These are phyloP conservation scores for Serendipita sp. DNA, from an alignment of 768 basidiomycete species.

Conservation along the genomic window DNA sequence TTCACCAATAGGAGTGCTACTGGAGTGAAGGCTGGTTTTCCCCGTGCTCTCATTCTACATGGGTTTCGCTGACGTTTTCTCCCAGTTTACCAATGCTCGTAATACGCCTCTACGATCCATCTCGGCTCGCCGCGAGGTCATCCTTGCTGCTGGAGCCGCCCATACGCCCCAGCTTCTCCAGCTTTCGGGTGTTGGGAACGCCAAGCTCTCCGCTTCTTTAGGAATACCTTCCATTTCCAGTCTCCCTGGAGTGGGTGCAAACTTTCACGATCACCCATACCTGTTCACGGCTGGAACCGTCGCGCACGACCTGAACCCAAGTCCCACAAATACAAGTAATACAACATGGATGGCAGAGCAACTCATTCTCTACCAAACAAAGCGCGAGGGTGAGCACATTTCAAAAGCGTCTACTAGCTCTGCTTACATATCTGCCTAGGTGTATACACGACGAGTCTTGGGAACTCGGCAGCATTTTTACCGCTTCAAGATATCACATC, in stretches of 20 bases:
- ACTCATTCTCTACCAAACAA: neutral
- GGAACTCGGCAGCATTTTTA: neutral
- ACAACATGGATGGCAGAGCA: neutral
- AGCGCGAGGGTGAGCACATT: neutral
- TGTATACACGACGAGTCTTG: neutral
- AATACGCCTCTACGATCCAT: constrained; percentile 16
- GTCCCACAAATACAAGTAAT: neutral
- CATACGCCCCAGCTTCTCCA: constrained; percentile 9
- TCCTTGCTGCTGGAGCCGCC: constrained; percentile 29
- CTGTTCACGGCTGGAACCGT: neutral
- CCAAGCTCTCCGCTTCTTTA: neutral
- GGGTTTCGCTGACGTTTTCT: neutral
- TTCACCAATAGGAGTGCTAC: neutral
- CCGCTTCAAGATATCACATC: neutral
- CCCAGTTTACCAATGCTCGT: neutral
- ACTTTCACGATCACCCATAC: constrained; percentile 6
- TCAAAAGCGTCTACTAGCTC: neutral
- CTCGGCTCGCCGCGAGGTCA: constrained; percentile 33
- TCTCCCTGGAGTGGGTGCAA: constrained; percentile 6
- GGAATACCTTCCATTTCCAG: neutral
- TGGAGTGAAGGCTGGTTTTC: neutral
- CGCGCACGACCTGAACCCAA: neutral
- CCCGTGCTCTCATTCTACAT: neutral
- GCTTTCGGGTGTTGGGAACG: neutral
- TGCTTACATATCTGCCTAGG: neutral